phyloP scores from a whole-genome alignment of 257 asterid species.

The Echites panduratus region DNA sequence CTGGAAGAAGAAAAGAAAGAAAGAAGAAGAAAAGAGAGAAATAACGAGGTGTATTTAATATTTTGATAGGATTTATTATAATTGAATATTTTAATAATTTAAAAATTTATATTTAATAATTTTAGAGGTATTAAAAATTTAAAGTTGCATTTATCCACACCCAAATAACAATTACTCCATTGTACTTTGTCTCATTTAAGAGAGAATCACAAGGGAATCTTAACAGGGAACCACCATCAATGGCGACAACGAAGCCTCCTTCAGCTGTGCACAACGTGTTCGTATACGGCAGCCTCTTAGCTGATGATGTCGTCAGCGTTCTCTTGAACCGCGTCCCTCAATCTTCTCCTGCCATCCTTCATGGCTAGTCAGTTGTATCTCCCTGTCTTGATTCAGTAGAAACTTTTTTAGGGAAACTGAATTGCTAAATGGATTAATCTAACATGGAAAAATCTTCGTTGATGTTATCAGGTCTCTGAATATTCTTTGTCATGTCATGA shows the following conservation, averaged over 20 bases:
- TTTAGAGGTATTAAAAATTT: too few relatives aligned
- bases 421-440: neutral
- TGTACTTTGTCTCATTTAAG: too few relatives aligned
- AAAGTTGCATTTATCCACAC: too few relatives aligned
- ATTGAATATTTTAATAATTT: too few relatives aligned
- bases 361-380: slow-evolving; percentile 25
- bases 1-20: too few relatives aligned
- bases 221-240: neutral
- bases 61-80: too few relatives aligned
- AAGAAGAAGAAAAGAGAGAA: too few relatives aligned
- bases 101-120: too few relatives aligned
- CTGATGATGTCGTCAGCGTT: slow-evolving; percentile 77
- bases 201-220: neutral
- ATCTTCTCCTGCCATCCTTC: slow-evolving; percentile 34
- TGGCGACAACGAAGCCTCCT: slow-evolving; percentile 19
- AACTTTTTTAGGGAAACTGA: neutral
- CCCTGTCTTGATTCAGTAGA: neutral
- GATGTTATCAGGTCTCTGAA: neutral
- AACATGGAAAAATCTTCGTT: too few relatives aligned
- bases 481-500: neutral
- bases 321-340: slow-evolving; percentile 55
- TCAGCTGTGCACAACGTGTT: slow-evolving; percentile 47
- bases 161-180: too few relatives aligned
- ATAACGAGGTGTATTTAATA: too few relatives aligned
- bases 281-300: slow-evolving; percentile 93